phyloP scores from a whole-genome alignment of 495 filamentous ascomycete species.

The Arthonia radiata region DNA sequence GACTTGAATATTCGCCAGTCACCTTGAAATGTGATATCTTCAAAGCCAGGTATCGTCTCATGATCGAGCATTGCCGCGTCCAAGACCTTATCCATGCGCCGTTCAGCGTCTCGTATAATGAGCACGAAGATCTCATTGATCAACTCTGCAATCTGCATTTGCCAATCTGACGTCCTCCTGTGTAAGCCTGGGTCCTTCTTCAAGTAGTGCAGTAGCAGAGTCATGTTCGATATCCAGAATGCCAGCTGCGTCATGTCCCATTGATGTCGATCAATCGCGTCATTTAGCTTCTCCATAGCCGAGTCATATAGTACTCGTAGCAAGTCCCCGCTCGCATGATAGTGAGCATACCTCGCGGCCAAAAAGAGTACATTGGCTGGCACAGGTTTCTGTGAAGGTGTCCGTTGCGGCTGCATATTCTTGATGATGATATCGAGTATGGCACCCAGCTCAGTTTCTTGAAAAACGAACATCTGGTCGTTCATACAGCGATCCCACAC shows the following conservation, averaged over 20 bases:
- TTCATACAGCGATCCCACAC: constrained; percentile 91
- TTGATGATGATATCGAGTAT: constrained; percentile 93
- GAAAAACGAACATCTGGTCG: constrained; percentile 99
- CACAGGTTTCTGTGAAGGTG: constrained; percentile 87
- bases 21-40: constrained; percentile 87
- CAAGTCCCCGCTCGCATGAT: constrained; percentile 74
- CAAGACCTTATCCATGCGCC: constrained; percentile 85
- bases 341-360: constrained; percentile 86
- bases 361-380: constrained; percentile 94
- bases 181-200: constrained; percentile 78
- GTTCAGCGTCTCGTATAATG: constrained; percentile 95
- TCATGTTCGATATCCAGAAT: constrained; percentile 97
- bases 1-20: constrained; percentile 93
- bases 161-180: constrained; percentile 65
- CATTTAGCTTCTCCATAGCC: constrained; percentile 90
- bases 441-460: constrained; percentile 68
- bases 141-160: constrained; percentile 77
- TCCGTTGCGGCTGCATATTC: constrained; percentile 90
- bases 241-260: constrained; percentile 99
- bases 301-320: constrained; percentile 54
- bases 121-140: constrained; percentile 98
- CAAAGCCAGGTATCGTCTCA: constrained; percentile 92
- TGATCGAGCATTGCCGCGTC: constrained; percentile 89
- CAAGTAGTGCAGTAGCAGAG: constrained; percentile 78
- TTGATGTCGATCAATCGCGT: constrained; percentile 67